Base-by-base conservation (phyloP, 306 rosid genomes). In the Fragaria ananassa region DNA sequence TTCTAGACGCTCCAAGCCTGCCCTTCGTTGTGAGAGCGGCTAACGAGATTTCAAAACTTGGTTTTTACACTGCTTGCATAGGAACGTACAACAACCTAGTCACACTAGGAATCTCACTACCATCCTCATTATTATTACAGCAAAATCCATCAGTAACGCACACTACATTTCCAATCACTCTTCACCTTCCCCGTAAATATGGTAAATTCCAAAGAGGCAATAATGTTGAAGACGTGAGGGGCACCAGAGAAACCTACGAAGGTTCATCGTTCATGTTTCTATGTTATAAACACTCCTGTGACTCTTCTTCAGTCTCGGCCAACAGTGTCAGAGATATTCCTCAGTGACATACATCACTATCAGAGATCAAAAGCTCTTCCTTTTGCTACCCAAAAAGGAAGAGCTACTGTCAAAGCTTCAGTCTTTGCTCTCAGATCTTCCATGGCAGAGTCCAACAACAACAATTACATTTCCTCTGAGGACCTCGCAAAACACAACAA, bases 401-500 rank as follows among this genome's bases (percentile, higher is more conserved):
- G 76, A 65, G 78, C 46, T 7, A 45, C 13, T 41, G 1, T 31
- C 18, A 60, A 54, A 27, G 42, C 41, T 2, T 0, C 1, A 9
- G 29, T 19, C 64, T 80, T 46, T 68, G 31, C 21, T 74, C 54
- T 23, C 72, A 68, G 77, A 82, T 78, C 68, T 15, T 21, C 57
- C 72, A 77, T 84, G 87, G 82, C 82, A 15, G 82, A 76, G 14
- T 34, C 74, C 29, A 86, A 74, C 70, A 89, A 51, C 29, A 87
- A 70, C 62, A 91, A 57, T 76, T 85, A 81, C 68, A 85, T 91
- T 27, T 82, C 90, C 2, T 23, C 46, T 2, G 93, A 86, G 70
- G 91, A 88, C 29, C 82, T 92, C 12, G 64, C 53, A 10, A 37
- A 53, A 61, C 97, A 92, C 73, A 86, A 88, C 78, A 77, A 64